Evolutionary conservation across 179 eudicot genomes (phyloP), one percentile per base, ranked within the genome.

Genomic region (Spergularia azorica): DNA sequence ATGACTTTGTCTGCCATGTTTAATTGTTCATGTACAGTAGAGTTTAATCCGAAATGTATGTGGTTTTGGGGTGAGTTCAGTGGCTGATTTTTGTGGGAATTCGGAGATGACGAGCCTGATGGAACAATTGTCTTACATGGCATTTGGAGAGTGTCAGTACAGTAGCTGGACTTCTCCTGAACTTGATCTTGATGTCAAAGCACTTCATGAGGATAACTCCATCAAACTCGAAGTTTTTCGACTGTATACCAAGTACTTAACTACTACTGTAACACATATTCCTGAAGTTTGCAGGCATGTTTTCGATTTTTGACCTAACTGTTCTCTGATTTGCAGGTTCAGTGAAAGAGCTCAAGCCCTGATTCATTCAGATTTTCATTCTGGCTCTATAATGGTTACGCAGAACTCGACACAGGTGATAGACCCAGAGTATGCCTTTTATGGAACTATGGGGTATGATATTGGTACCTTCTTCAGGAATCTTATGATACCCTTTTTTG

Each of bases 291-390:
- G 39, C 39, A 36, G 39, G 39, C 39, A 36, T 36, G 39, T 36
- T 36, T 36, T 36, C 39, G 39, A 36, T 36, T 3, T 36, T 36
- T 36, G 39, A 36, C 39, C 39, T 36, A 36, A 46, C n/a, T 64
- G 15, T 2, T 52, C 32, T 20, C 21, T 76, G 3, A 76, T 17
- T 59, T 79, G 46, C 84, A 93, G 98, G 84, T 93, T 93, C 85
- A 91, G 98, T 82, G 97, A 93, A 85, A 93, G 85, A 81, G 86
- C 97, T 56, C 98, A 93, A 87, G 95, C 98, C 56, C 87, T 93
- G 65, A 82, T 93, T 79, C 97, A 93, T 71, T 94, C 93, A 59
- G 97, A 93, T 89, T 92, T 91, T 64, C 98, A 91, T 80, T 90
- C 98, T 67, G 87, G 98, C 81, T 93, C 98, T 61, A 79, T 93